Base-by-base conservation (phyloP, 139 green algal genomes). In the Spirogloea muscicola region DNA sequence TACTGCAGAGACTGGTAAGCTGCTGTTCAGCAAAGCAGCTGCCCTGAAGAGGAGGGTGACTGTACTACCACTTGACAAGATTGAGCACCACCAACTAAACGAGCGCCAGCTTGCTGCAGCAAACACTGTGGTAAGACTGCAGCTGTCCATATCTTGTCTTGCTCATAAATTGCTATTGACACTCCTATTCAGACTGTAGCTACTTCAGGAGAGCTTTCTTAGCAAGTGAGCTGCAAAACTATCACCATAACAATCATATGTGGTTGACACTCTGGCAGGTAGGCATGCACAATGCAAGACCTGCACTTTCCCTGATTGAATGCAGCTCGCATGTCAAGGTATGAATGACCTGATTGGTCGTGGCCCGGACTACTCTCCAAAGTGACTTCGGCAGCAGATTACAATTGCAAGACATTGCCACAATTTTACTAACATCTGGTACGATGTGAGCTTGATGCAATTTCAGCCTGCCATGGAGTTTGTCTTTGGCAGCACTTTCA, bases 51-150 rank as follows among this genome's bases (percentile, higher is more conserved):
- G 90, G 59, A 85, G 93, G 5, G 91, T 97, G 16, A 99, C 95
- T 37, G 91, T 99, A 84, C 94, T 99, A 55, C 94, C 95, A 0
- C 88, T 99, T 9, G 94, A 97, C 89, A 96, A 97, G 86, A 92
- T 93, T 57, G 65, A 83, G 38, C 44, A 40, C n/a, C 42, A 38
- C n/a, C n/a, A n/a, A n/a, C n/a, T n/a, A n/a, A n/a, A n/a, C n/a
- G n/a, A n/a, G n/a, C n/a, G 59, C 18, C n/a, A n/a, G n/a, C n/a
- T n/a, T n/a, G n/a, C n/a, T n/a, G n/a, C n/a, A n/a, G n/a, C n/a
- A n/a, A n/a, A n/a, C n/a, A n/a, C n/a, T n/a, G n/a, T n/a, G n/a
- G n/a, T n/a, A n/a, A n/a, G n/a, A n/a, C n/a, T n/a, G n/a, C n/a
- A n/a, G n/a, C n/a, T n/a, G n/a, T n/a, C n/a, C n/a, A n/a, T n/a